Evolutionary conservation across 1,284 basidiomycete species (phyloP).

Genomic region (Trichosporon ovoides): DNA sequence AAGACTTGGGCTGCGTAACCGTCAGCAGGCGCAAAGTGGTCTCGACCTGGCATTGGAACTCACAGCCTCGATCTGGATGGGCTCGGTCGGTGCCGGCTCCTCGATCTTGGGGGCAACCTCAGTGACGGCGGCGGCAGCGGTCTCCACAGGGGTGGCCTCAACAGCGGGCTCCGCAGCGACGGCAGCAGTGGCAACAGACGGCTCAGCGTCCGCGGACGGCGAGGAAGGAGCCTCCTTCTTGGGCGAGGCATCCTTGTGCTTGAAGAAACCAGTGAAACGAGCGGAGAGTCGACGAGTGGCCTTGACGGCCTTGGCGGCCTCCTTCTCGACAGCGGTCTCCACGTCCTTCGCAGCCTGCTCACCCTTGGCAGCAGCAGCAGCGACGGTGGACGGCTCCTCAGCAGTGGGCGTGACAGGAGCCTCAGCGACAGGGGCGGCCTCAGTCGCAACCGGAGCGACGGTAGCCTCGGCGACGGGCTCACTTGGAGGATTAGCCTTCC

Average conservation of each 20-base stretch:
- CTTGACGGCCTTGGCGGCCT: slow-evolving; percentile 33
- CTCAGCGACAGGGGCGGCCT: slow-evolving; percentile 15
- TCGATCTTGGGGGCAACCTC: slow-evolving; percentile 42
- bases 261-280: slow-evolving; percentile 38
- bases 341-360: slow-evolving; percentile 8
- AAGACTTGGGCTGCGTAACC: slow-evolving; percentile 24
- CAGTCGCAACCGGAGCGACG: slow-evolving; percentile 13
- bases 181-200: slow-evolving; percentile 21
- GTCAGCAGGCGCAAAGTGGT: slow-evolving; percentile 8
- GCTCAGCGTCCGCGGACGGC: slow-evolving; percentile 11
- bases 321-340: slow-evolving; percentile 13
- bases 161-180: slow-evolving; percentile 14
- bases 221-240: slow-evolving; percentile 25
- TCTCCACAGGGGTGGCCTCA: slow-evolving; percentile 3
- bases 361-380: slow-evolving; percentile 1
- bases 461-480: slow-evolving; percentile 20
- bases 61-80: slow-evolving; percentile 42
- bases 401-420: slow-evolving; percentile 18
- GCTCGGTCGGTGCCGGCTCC: slow-evolving; percentile 35
- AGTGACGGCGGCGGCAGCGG: slow-evolving; percentile 23
- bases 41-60: slow-evolving; percentile 12
- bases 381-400: slow-evolving; percentile 3
- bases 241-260: slow-evolving; percentile 27
- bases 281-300: slow-evolving; percentile 43
- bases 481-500: too few species aligned